Percentiles rank a stretch among this genome's conserved stretches.
Conservation (phyloP, 2,329 filamentous ascomycete genomes). For the Botryotinia convoluta region DNA sequence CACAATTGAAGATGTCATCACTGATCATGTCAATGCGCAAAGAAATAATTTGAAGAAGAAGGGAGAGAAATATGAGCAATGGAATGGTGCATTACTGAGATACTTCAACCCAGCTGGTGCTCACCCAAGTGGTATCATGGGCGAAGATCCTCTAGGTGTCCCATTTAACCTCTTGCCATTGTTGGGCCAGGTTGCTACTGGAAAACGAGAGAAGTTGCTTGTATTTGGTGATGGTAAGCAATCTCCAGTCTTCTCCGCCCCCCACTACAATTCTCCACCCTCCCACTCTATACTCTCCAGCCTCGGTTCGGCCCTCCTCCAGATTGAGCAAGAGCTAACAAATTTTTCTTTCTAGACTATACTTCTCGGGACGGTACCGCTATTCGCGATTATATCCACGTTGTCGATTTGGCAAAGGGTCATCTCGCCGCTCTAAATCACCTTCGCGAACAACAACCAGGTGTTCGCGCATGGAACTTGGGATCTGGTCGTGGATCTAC, state of each 20-base stretch:
- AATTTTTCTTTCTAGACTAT: conserved; percentile 66
- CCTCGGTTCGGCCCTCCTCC: not conserved
- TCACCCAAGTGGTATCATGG: conserved; percentile 95
- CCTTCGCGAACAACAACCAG: conserved; percentile 78
- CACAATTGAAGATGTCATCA: conserved; percentile 87
- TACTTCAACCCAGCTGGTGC: conserved; percentile 98
- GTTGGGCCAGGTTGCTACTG: conserved; percentile 92
- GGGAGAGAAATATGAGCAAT: conserved; percentile 73
- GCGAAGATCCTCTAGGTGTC: conserved; percentile 92
- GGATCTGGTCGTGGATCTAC: conserved; percentile 93
- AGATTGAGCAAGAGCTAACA: conserved; percentile 19
- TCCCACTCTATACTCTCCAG: not conserved
- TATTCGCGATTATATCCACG: conserved; percentile 98
- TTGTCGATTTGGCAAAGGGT: conserved; percentile 82
- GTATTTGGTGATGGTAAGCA: conserved; percentile 86
- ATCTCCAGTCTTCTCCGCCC: not conserved
- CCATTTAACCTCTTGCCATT: conserved; percentile 95
- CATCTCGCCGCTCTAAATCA: conserved; percentile 89
- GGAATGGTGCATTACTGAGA: conserved; percentile 88
- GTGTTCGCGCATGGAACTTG: conserved; percentile 93
- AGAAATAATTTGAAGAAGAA: conserved; percentile 78
- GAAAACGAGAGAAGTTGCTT: conserved; percentile 88
- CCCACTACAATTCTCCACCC: not conserved
- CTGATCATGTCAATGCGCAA: conserved; percentile 84
- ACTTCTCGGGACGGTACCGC: conserved; percentile 84